Evolutionary conservation across 352 stramenopile species (phyloP).

Genomic region (Phytophthora litchii): DNA sequence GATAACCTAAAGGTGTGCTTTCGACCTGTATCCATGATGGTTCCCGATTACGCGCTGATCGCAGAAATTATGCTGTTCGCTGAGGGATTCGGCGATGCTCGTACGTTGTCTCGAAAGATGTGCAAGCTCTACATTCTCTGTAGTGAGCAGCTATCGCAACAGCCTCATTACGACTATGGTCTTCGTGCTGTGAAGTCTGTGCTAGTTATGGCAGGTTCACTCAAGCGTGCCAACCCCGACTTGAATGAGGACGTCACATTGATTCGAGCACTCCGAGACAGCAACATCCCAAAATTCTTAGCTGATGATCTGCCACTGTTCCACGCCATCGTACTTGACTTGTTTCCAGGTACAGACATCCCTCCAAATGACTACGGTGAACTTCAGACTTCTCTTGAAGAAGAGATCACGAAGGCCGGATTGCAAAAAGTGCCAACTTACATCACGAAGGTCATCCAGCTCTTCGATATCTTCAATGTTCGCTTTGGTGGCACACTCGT

Average conservation of each 20-base stretch:
- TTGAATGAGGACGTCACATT: slow-evolving; percentile 91
- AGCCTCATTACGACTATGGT: slow-evolving; percentile 96
- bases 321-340: slow-evolving; percentile 89
- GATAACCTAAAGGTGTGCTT: slow-evolving; percentile 98
- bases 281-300: slow-evolving; percentile 96
- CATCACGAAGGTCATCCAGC: slow-evolving; percentile 93
- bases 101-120: slow-evolving; percentile 95
- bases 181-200: slow-evolving; percentile 93
- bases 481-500: slow-evolving; percentile 92
- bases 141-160: slow-evolving; percentile 93
- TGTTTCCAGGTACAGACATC: slow-evolving; percentile 90
- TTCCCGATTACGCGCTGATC: slow-evolving; percentile 95
- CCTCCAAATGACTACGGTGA: slow-evolving; percentile 87
- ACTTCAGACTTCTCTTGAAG: slow-evolving; percentile 69
- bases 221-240: slow-evolving; percentile 83
- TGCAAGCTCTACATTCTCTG: slow-evolving; percentile 95
- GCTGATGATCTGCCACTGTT: slow-evolving; percentile 93
- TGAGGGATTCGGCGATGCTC: slow-evolving; percentile 94
- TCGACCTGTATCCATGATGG: slow-evolving; percentile 96
- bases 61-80: slow-evolving; percentile 97
- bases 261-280: slow-evolving; percentile 89
- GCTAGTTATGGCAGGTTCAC: slow-evolving; percentile 90
- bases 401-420: slow-evolving; percentile 63
- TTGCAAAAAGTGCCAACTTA: slow-evolving; percentile 80
- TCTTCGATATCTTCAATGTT: slow-evolving; percentile 95